Percentiles rank a stretch among this genome's conserved stretches.
These are phyloP conservation scores for Quercus dentata DNA, from an alignment of 306 rosid genomes.

Conservation along the genomic window DNA sequence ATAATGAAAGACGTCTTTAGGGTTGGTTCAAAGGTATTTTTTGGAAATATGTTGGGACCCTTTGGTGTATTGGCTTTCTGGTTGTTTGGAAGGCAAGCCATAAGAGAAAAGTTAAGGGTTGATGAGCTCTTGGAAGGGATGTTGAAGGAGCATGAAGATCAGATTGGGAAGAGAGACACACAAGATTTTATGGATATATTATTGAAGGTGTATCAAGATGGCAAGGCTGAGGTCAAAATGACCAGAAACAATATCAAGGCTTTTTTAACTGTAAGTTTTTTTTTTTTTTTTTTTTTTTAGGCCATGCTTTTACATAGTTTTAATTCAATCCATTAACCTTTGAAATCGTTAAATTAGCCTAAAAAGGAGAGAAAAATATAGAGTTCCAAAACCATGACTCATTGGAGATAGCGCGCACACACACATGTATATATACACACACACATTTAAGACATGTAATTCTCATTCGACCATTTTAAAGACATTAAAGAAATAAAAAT, in stretches of 20 bases:
- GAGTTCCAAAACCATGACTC: too few species aligned
- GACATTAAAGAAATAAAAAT: too few species aligned
- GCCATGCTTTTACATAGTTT: too few species aligned
- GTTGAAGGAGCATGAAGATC: slow-evolving; percentile 42
- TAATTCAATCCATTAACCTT: too few species aligned
- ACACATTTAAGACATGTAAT: too few species aligned
- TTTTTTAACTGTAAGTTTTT: slow-evolving; percentile 34
- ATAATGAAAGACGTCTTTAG: slow-evolving; percentile 31
- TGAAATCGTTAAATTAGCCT: too few species aligned
- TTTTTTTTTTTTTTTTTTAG: too few species aligned
- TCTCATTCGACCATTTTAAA: too few species aligned
- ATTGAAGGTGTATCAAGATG: slow-evolving; percentile 40
- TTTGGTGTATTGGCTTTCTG: slow-evolving; percentile 34
- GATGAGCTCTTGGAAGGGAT: slow-evolving; percentile 46
- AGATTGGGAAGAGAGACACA: slow-evolving; percentile 16
- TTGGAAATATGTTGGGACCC: slow-evolving; percentile 52
- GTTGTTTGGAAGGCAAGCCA: slow-evolving; percentile 40
- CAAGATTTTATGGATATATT: slow-evolving; percentile 42
- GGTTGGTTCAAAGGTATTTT: slow-evolving; percentile 37
- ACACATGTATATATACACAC: accelerated
- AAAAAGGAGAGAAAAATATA: too few species aligned
- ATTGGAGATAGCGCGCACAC: too few species aligned
- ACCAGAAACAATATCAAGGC: slow-evolving; percentile 49
- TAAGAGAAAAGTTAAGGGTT: slow-evolving; percentile 29
- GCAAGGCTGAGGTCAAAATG: slow-evolving; percentile 41